Evolutionary conservation across 2,329 filamentous ascomycete species (phyloP), one percentile per base, ranked within the genome.

Genomic region (Pseudocercospora macadamiae): DNA sequence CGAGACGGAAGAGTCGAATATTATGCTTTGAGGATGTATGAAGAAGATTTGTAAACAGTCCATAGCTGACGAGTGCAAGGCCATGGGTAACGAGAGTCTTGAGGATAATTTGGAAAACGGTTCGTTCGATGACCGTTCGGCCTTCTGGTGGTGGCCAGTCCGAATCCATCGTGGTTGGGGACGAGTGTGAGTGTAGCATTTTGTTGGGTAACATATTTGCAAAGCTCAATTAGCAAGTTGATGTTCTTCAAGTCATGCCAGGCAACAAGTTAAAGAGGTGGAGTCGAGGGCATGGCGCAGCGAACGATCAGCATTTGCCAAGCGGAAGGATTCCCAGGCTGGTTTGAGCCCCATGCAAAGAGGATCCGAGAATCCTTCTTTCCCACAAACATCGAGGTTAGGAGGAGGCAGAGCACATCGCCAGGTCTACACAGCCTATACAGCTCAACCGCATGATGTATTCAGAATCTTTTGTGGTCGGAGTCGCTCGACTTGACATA

Each of bases 1-100:
- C 4, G 12, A 57, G 14, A 1, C 54, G 54, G 32, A 51, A 57
- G 34, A 57, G 18, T 21, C 42, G 44, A 4, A 39, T 16, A 32
- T 57, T 57, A 14, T 51, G 45, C 32, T 57, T 57, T 14, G 54
- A 19, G 14, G 54, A 45, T 25, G 39, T 28, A 3, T 37, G 54
- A 12, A 57, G 32, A 6, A 57, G 32, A 26, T 32, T 57, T 34
- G 32, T 51, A 32, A 51, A 32, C 3, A 37, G 45, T 12, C 30
- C 45, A 26, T 51, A 57, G 34, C 34, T 49, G 47, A 57, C 23
- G 6, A 57, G 44, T 10, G 45, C 54, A n/a, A 57, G 51, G n/a
- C 19, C 30, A 21, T 57, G 54, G 8, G 47, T 51, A 10, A 57
- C 28, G 30, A 57, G 23, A 10, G 54, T 57, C 37, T 57, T 57